Evolutionary conservation across 2,329 filamentous ascomycete genomes (phyloP), one percentile per base, ranked within the genome.

Genomic region (Cryphonectria radicalis): DNA sequence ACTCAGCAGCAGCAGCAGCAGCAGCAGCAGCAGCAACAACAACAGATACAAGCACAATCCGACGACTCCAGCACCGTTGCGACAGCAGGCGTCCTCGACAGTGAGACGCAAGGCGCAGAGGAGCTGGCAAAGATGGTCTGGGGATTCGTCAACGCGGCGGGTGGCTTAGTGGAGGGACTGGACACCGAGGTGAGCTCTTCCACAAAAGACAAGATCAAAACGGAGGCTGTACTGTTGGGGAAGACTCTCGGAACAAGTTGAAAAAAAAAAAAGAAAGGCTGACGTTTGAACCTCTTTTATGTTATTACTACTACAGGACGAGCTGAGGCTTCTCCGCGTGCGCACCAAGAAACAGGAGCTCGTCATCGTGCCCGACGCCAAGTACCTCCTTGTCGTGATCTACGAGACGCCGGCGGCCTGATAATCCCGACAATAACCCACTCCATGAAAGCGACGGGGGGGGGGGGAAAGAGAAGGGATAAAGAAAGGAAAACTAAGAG

Each of bases 271-370:
- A 32, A 46, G 43, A 42, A 28, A 59, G 17, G 59, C 67, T 73
- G 53, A 74, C 35, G 1, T 55, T 32, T 53, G 25, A 25, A 50
- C 22, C 0, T 10, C 7, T n/a, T 7, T 19, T 46, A 7, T 7
- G 17, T 19, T 46, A 1, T 7, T 25, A 43, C 42, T 68, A 11
- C 35, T 10, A 42, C 74, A 92, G 86, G 93, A 96, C 77, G 93
- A 95, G 78, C 81, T 95, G 74, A 94, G 91, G 81, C 84, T 96
- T 64, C 81, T 96, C 67, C 87, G 93, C 74, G 79, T 97, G 74
- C 88, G 93, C 74, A 95, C 93, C n/a, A 94, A 91, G 84, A 94
- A 93, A 80, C 92, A 94, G 76, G 93, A 97, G 80, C 83, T 96
- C 73, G 91, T 96, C 72, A 93, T 96, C 77, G 91, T 95, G 28